Conservation (phyloP, 768 basidiomycete species). For the Kwoniella mangroviensis region DNA sequence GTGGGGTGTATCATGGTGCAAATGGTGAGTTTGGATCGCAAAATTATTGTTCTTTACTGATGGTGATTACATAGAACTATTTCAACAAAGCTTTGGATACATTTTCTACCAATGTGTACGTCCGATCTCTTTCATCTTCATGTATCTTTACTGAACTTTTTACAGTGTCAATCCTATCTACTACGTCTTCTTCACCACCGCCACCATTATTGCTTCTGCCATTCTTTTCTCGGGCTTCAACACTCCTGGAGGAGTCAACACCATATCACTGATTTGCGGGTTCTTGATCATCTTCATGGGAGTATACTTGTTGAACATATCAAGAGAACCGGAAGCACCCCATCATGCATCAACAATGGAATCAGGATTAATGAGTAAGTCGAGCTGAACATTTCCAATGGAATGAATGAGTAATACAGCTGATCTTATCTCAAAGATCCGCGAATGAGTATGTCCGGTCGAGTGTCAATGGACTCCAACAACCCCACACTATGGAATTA, state of each 20-base stretch:
- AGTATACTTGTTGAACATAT: slow-evolving; percentile 63
- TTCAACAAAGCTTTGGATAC: slow-evolving; percentile 98
- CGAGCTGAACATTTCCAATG: background rate
- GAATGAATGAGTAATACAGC: background rate
- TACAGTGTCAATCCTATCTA: slow-evolving; percentile 94
- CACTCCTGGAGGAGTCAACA: slow-evolving; percentile 78
- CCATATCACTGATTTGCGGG: slow-evolving; percentile 83
- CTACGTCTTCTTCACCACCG: slow-evolving; percentile 93
- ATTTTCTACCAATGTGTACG: slow-evolving; percentile 96
- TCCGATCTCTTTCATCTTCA: slow-evolving; percentile 21
- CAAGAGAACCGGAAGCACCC: slow-evolving; percentile 54
- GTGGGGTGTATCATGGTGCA: slow-evolving; percentile 71
- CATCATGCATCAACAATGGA: slow-evolving; percentile 52
- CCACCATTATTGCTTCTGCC: slow-evolving; percentile 88
- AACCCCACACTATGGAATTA: slow-evolving; percentile 42
- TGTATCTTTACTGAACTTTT: slow-evolving; percentile 2
- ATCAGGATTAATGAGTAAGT: slow-evolving; percentile 58
- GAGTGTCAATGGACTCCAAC: slow-evolving; percentile 70
- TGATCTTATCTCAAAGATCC: slow-evolving; percentile 62
- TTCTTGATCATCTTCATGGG: slow-evolving; percentile 94
- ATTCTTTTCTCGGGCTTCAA: slow-evolving; percentile 98
- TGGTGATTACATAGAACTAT: slow-evolving; percentile 58
- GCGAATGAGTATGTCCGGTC: slow-evolving; percentile 77
- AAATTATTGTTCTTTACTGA: background rate
- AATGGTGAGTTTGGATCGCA: slow-evolving; percentile 57